Base-by-base conservation (phyloP, 1,284 basidiomycete genomes). In the Naganishia sp. region DNA sequence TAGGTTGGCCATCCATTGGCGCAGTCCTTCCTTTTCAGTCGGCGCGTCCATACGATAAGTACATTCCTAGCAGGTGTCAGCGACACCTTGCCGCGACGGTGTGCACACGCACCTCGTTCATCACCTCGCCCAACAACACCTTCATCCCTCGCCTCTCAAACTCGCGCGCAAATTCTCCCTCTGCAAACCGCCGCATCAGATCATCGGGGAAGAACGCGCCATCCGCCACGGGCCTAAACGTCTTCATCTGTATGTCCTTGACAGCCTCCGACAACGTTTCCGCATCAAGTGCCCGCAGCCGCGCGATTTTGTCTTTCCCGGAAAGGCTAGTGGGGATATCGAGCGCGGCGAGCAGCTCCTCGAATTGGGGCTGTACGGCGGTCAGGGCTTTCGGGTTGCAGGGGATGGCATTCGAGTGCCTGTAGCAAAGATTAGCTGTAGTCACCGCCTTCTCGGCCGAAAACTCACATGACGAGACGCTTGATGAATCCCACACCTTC, bases 211-310 rank as follows among this genome's bases (percentile, higher is more conserved):
- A 60, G 28, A 47, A 60, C 31, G 31, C 35, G 45, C 57, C 43
- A 41, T 60, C 57, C 18, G 45, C 57, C 15, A 60, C 57, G 18
- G 46, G 15, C 43, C 57, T 60, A 23, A 60, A 60, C 18, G 43
- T 63, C 35, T 51, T 31, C 39, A 17, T 6, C 21, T 35, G 6
- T 28, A 63, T 46, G 31, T 21, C 18, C 50, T 50, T 54, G 61
- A 53, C 31, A 5, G 21, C 35, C 21, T 55, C 39, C 11, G 17
- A 28, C 42, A 51, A 52, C 18, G 25, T 18, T 25, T 45, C 28
- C 4, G 53, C 53, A 15, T 43, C 53, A 11, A 55, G 4, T 39
- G 4, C 2, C 53, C 53, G 41, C 39, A 55, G 25, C 39, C 7
- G n/a, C 2, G 17, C 53, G 3, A 55, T 17, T 23, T 42, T 55